Evolutionary conservation across 2,329 filamentous ascomycete species (phyloP).

Genomic region (Pseudogymnoascus sp.): DNA sequence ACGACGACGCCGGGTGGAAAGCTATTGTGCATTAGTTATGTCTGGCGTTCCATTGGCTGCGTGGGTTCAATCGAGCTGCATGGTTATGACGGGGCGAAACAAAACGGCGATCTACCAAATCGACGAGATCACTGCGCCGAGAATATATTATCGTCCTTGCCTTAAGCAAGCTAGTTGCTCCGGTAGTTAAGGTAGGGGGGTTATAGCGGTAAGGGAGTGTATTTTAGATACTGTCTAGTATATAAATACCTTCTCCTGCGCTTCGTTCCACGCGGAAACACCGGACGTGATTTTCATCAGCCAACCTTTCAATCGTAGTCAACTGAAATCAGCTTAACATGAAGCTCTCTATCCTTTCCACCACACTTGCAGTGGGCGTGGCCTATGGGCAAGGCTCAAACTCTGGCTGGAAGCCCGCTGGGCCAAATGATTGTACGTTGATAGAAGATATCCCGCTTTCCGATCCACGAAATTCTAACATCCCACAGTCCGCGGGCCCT

Average conservation of each 20-base stretch:
- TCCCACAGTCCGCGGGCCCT: slow-evolving; percentile 27
- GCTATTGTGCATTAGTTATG: neutral
- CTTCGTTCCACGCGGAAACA: neutral
- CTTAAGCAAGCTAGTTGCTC: neutral
- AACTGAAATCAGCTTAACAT: neutral
- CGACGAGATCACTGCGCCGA: neutral
- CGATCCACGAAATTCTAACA: slow-evolving; percentile 5
- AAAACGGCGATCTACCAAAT: neutral
- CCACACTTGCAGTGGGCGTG: neutral
- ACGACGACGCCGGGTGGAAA: neutral
- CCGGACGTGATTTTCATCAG: neutral
- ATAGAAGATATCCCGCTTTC: neutral
- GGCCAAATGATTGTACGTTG: slow-evolving; percentile 13
- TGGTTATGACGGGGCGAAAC: neutral
- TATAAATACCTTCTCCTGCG: neutral
- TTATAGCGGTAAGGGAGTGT: neutral
- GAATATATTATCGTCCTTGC: neutral
- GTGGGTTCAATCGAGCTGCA: neutral
- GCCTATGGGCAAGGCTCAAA: slow-evolving; percentile 2
- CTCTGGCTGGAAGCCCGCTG: slow-evolving; percentile 10
- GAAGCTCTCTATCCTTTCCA: neutral
- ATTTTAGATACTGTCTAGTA: neutral
- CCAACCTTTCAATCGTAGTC: neutral
- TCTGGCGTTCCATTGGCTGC: neutral
- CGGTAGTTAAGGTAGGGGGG: neutral